Base-by-base conservation (phyloP, 441 rosid genomes). In the Bocquillonia castaneifolia region DNA sequence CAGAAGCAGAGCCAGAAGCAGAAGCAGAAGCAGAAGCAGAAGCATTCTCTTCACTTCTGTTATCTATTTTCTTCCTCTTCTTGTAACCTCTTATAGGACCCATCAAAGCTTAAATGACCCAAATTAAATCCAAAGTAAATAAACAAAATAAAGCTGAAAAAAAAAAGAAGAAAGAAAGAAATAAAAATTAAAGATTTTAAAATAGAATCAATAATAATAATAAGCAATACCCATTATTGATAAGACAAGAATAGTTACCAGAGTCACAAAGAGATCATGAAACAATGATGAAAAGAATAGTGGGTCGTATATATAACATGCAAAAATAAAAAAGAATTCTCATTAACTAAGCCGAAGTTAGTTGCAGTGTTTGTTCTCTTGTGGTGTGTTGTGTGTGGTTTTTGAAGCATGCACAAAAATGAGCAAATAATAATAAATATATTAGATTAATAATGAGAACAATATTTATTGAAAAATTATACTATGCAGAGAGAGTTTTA, bases 31-130 rank as follows among this genome's bases (percentile, higher is more conserved):
- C 69, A 76, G 31, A 18, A 65, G 82, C 81, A 80, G 72, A 74
- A 74, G 66, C 82, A 68, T 75, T 77, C 31, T 72, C 84, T 64
- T 79, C 86, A 28, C 50, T 62, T 69, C 64, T 83, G 68, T 70
- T 80, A 74, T 80, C 85, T 5, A 69, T 65, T 76, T 73, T 80
- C 67, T 75, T 78, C 76, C 80, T 78, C 70, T 78, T 86, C 63
- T 77, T 86, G 52, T 65, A 65, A 36, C 84, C 84, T 84, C 80
- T 76, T 39, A 74, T 29, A 66, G 85, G 86, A 77, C 83, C 91
- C 91, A 86, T 86, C 72, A 69, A 71, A 42, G 57, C 64, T 51
- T 29, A 22, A 37, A 61, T 29, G 17, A 37, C 52, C 75, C 75
- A 66, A 74, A 75, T 81, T 64, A 72, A 78, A 75, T 71, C 71